Base-by-base conservation (phyloP, 768 basidiomycete genomes). In the Austroboletus eburneus region DNA sequence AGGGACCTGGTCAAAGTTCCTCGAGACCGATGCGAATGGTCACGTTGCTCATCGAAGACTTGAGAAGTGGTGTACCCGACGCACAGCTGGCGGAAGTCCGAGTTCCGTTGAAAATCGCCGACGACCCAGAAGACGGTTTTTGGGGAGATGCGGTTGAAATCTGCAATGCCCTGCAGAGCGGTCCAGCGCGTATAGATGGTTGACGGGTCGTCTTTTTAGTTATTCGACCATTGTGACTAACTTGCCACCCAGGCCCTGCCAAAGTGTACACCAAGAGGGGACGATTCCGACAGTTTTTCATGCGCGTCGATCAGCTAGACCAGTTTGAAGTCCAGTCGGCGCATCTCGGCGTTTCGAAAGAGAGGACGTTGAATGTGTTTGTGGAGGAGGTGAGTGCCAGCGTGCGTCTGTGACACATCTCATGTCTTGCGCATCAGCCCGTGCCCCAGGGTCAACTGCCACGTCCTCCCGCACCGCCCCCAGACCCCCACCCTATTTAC, bases 141-240 rank as follows among this genome's bases (percentile, higher is more conserved):
- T 88, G 86, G 86, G 85, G 79, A 6, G 79, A 85, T 58, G 83
- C 85, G 2, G 72, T 73, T 51, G 79, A 85, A 29, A 68, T 89
- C 32, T 73, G 75, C 38, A 66, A 75, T 12, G 70, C 72, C 48
- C 70, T 88, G 20, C 86, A 89, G 61, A 54, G 61, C 0, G 72
- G 80, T 21, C 79, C 85, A 10, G 77, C 81, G 10, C 72, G 83
- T 49, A 81, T 89, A 43, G 86, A 89, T 61, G 86, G 86, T 84
- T 44, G 38, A 57, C n/a, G 9, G 23, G 25, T 13, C 10, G 9
- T 42, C 16, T 4, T 0, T 35, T 5, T 13, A 7, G 10, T 22
- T 8, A n/a, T 42, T 38, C 3, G 14, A 37, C 10, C 27, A 39
- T 27, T 22, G 38, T 30, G 30, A 46, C 41, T 48, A 25, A 39